Evolutionary conservation across 176 grass and related monocot genomes (phyloP).

Genomic region (Aegilops bicornis): DNA sequence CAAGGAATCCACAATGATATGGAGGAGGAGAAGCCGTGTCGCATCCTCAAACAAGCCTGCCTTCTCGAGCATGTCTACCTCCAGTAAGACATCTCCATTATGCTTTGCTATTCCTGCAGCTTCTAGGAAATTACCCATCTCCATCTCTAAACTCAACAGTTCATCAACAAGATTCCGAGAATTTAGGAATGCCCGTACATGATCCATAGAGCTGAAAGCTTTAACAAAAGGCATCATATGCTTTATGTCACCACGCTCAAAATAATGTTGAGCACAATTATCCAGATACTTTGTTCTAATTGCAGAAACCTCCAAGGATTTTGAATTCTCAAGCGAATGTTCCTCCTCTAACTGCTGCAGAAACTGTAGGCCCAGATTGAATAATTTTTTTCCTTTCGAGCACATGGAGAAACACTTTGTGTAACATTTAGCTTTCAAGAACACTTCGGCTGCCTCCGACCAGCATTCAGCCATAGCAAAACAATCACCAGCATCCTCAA

Average conservation of each 20-base stretch:
- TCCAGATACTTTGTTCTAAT: slow-evolving; percentile 46
- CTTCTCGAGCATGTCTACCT: slow-evolving; percentile 66
- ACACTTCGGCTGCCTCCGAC: slow-evolving; percentile 55
- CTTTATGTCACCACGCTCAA: slow-evolving; percentile 45
- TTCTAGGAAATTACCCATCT: slow-evolving; percentile 67
- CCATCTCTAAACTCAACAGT: slow-evolving; percentile 63
- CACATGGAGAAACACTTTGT: slow-evolving; percentile 56
- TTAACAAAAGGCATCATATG: slow-evolving; percentile 66
- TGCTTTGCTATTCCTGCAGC: slow-evolving; percentile 51
- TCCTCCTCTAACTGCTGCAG: slow-evolving; percentile 51
- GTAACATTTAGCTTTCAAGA: slow-evolving; percentile 69
- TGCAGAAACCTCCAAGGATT: slow-evolving; percentile 14
- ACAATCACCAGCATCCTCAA: slow-evolving; percentile 75
- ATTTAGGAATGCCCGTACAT: slow-evolving; percentile 45
- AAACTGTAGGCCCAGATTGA: slow-evolving; percentile 44
- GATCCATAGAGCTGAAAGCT: slow-evolving; percentile 57
- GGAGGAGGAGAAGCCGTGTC: slow-evolving; percentile 45
- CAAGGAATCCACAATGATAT: slow-evolving; percentile 50
- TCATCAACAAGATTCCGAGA: slow-evolving; percentile 51
- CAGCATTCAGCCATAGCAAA: slow-evolving; percentile 50
- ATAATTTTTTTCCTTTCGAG: slow-evolving; percentile 47
- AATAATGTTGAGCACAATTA: slow-evolving; percentile 49
- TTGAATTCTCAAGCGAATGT: slow-evolving; percentile 14
- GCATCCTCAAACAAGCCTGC: slow-evolving; percentile 51
- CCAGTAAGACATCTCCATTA: slow-evolving; percentile 53